These are phyloP conservation scores for Pistacia vera DNA, from an alignment of 345 rosid species.

Conservation along the genomic window DNA sequence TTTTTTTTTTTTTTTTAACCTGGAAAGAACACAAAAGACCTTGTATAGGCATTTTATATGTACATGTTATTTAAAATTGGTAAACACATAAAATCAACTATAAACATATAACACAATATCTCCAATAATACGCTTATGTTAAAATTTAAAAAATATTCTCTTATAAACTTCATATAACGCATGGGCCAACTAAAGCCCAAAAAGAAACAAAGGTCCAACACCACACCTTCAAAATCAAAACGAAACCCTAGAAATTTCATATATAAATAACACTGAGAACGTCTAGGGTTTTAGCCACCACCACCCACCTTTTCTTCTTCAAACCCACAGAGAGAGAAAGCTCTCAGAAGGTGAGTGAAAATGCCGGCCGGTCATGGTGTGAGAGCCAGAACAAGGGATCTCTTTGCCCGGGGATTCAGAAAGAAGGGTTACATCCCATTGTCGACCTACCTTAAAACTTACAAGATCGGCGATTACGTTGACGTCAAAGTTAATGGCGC, in stretches of 20 bases:
- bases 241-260: conserved; percentile 14
- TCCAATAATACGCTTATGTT: too few relatives aligned
- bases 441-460: conserved; percentile 65
- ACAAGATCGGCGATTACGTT: conserved; percentile 67
- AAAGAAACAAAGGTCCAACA: background rate
- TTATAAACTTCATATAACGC: too few relatives aligned
- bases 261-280: background rate
- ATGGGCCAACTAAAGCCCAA: background rate
- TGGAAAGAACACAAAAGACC: too few relatives aligned
- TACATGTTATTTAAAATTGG: too few relatives aligned
- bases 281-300: background rate
- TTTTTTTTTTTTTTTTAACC: too few relatives aligned
- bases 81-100: too few relatives aligned
- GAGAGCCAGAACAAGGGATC: conserved; percentile 62
- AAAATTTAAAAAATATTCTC: too few relatives aligned
- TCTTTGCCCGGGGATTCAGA: conserved; percentile 69
- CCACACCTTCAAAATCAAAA: background rate
- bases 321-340: background rate
- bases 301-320: background rate
- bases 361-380: conserved; percentile 86
- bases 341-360: conserved; percentile 13
- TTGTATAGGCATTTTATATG: too few relatives aligned
- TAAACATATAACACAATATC: too few relatives aligned
- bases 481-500: conserved; percentile 81
- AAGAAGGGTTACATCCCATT: conserved; percentile 80